Base-by-base conservation (phyloP, 345 rosid species). In the Eucalyptus camaldulensis region DNA sequence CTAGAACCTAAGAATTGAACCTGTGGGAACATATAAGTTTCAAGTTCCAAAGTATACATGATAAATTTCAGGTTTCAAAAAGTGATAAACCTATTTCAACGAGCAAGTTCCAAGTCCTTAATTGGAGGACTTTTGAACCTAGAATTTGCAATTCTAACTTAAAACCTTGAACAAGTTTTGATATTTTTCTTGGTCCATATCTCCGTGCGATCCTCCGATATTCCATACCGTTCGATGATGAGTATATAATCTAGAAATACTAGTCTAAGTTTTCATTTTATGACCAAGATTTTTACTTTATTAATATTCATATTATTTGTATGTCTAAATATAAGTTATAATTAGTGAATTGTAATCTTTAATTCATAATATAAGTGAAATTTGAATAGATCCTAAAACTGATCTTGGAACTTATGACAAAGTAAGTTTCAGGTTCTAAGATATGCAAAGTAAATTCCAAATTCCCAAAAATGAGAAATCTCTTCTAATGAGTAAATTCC, bases 391-490 rank as follows among this genome's bases (percentile, higher is more conserved):
- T 1, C 9, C 8, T 51, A 6, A 0, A 51, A 17, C 2, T 51
- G 0, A 51, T 51, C 9, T 51, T 7, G 4, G 1, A 51, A 51
- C 56, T 51, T 51, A 51, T 51, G 0, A 51, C 3, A 17, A 1
- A 0, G 8, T 51, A 7, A 0, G 56, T 51, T 51, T 51, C 4
- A 3, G 0, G 4, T 51, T 51, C 0, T 51, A 51, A 51, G 1
- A 51, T 17, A 51, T 17, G 1, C 0, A 7, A 0, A 1, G 1
- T 51, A 51, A 0, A 17, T 51, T 51, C 1, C 22, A 51, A 1
- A 0, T 51, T 51, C 56, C 56, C 4, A 51, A 51, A 51, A 16
- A 51, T 51, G 8, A 51, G 2, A 1, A 51, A 0, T 2, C 19
- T 17, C 8, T 51, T 7, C 2, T 1, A 51, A 17, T 0, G 1